Percentiles rank a stretch among this genome's conserved stretches.
phyloP scores from a whole-genome alignment of 2,329 filamentous ascomycete species.

The Knufia petricola region DNA sequence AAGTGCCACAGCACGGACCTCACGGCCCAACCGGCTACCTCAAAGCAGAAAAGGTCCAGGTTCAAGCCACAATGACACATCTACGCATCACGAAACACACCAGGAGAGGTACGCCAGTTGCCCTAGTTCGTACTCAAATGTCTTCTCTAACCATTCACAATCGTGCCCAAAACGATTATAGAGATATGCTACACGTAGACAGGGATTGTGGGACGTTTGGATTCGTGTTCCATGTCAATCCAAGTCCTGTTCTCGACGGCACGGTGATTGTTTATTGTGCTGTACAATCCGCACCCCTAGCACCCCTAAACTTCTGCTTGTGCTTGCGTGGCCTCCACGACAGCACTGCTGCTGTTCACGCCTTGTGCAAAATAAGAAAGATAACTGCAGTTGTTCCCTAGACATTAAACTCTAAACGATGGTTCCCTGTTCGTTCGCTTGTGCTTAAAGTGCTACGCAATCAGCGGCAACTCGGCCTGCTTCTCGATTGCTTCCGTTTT shows the following conservation, averaged over 20 bases:
- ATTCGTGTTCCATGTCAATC: not conserved
- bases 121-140: not conserved
- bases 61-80: not conserved
- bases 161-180: not conserved
- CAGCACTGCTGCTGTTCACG: no score
- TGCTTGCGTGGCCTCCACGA: not conserved
- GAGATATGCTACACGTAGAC: not conserved
- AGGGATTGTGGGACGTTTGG: not conserved
- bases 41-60: no score
- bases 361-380: no score
- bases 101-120: not conserved
- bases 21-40: not conserved
- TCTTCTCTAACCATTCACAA: not conserved
- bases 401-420: not conserved
- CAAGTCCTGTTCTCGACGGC: not conserved
- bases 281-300: no score
- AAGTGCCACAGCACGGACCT: not conserved
- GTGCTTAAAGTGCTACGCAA: not conserved
- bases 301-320: not conserved
- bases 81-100: not conserved
- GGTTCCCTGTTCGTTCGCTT: not conserved
- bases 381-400: not conserved
- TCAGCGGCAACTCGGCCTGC: not conserved
- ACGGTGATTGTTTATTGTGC: no score
- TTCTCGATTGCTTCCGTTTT: not conserved